phyloP scores from a whole-genome alignment of 495 filamentous ascomycete genomes.

The Pyronema omphalodes region DNA sequence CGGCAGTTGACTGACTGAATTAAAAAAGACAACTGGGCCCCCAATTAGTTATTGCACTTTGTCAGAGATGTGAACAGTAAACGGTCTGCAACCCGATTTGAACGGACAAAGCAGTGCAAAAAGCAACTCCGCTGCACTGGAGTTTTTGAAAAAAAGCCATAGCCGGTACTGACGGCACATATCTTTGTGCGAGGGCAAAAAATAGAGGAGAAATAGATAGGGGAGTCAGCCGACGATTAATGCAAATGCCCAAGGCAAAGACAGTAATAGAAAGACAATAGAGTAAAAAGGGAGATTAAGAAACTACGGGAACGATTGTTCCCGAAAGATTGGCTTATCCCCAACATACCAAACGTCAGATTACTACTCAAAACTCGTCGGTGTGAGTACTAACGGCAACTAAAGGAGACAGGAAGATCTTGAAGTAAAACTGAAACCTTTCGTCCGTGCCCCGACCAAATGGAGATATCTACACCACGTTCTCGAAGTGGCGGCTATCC shows the following conservation, averaged over 20 bases:
- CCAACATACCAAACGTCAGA: background rate
- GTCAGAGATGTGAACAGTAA: constrained; percentile 1
- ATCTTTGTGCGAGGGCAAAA: constrained; percentile 1
- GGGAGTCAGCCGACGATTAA: constrained; percentile 1
- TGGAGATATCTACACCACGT: background rate
- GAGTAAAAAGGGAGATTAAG: background rate
- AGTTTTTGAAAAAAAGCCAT: background rate
- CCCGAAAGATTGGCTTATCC: background rate
- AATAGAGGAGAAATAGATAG: background rate
- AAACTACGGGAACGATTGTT: background rate
- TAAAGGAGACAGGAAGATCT: background rate
- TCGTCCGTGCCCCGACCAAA: background rate
- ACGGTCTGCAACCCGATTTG: constrained; percentile 5
- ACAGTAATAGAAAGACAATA: constrained; percentile 1
- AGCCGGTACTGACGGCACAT: background rate
- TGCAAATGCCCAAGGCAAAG: background rate
- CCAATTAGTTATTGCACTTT: background rate
- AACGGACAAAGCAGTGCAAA: constrained; percentile 1
- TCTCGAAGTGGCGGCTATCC: background rate
- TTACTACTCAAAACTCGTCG: background rate
- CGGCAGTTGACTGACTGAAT: constrained; percentile 1
- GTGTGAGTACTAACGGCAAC: no score
- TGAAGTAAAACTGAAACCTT: background rate
- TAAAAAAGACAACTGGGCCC: background rate
- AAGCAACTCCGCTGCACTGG: background rate